Conservation (phyloP, 805 yeast genomes). For the Saturnispora serradocipensis region DNA sequence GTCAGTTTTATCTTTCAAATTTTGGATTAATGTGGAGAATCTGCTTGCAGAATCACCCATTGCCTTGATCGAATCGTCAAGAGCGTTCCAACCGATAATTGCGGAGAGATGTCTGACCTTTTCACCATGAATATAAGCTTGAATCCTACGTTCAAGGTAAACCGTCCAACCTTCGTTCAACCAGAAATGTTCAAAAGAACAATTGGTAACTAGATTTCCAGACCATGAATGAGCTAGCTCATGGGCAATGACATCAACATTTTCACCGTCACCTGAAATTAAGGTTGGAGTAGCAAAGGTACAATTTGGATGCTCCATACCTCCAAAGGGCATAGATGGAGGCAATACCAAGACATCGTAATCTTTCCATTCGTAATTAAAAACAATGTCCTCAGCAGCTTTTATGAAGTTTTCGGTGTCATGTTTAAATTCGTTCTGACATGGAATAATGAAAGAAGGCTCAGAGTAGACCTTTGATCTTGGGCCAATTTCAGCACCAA, state of each 20-base stretch:
- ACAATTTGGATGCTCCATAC: constrained; percentile 91
- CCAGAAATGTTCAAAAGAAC: constrained; percentile 93
- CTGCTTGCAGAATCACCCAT: constrained; percentile 46
- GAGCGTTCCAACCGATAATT: constrained; percentile 82
- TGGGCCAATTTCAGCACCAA: constrained; percentile 66
- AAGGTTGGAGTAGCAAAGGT: constrained; percentile 88
- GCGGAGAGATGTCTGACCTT: constrained; percentile 69
- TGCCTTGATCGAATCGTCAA: constrained; percentile 55
- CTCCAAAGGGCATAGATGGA: constrained; percentile 75
- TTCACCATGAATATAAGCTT: constrained; percentile 73
- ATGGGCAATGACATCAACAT: constrained; percentile 86
- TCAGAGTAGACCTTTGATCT: constrained; percentile 78
- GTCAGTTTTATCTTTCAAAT: constrained; percentile 59
- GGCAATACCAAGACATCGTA: constrained; percentile 79
- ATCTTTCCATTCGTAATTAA: constrained; percentile 75
- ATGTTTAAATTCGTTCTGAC: constrained; percentile 69
- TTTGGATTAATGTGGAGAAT: constrained; percentile 59
- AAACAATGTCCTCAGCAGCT: constrained; percentile 68
- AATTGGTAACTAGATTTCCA: constrained; percentile 83
- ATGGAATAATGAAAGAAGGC: constrained; percentile 54
- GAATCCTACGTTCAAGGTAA: constrained; percentile 76
- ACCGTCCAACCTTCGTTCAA: constrained; percentile 96
- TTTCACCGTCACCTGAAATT: constrained; percentile 74
- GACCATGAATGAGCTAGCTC: constrained; percentile 92
- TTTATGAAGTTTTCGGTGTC: constrained; percentile 75